Base-by-base conservation (phyloP, 352 stramenopile genomes). In the Globisporangium alternatum region DNA sequence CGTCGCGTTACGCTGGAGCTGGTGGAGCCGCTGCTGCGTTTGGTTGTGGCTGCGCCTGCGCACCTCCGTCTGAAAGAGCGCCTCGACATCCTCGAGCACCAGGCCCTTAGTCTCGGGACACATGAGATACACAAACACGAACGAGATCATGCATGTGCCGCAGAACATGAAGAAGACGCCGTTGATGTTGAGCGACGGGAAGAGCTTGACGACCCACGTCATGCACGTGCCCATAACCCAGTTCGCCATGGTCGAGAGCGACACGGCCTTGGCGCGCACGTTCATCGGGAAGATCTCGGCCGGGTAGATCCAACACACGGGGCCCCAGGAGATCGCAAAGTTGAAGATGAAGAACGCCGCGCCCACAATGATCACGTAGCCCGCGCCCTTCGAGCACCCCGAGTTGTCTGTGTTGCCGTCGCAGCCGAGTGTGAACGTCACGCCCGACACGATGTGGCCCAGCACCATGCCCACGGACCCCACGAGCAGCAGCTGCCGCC, bases 301-400 rank as follows among this genome's bases (percentile, higher is more conserved):
- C 0, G 78, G 74, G 56, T 83, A 81, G 47, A 86, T 80, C 77
- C 77, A 86, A 51, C 71, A 76, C 33, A 85, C 61, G 47, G 77
- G 73, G 6, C 77, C 77, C 77, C 74, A 83, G 13, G 65, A 73
- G 59, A 81, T 79, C 56, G 77, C 77, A 59, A 83, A 86, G 69
- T 81, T 78, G 67, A 81, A 81, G 2, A 78, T 61, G 62, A 81
- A 81, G 67, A 86, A 80, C 49, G 65, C 65, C 41, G 74, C 64
- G 43, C 67, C 60, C 35, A 80, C 13, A 17, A 77, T 70, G 44
- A 86, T 81, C 61, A 82, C 62, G 57, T 67, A 78, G 22, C 75
- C 78, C 22, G 74, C 76, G 15, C 70, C 59, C 31, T 58, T 71
- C 1, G 73, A 61, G 41, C 75, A 76, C 6, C 66, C 72, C 1